phyloP scores from a whole-genome alignment of 2,329 filamentous ascomycete genomes.

The Penicillium capsulatum region DNA sequence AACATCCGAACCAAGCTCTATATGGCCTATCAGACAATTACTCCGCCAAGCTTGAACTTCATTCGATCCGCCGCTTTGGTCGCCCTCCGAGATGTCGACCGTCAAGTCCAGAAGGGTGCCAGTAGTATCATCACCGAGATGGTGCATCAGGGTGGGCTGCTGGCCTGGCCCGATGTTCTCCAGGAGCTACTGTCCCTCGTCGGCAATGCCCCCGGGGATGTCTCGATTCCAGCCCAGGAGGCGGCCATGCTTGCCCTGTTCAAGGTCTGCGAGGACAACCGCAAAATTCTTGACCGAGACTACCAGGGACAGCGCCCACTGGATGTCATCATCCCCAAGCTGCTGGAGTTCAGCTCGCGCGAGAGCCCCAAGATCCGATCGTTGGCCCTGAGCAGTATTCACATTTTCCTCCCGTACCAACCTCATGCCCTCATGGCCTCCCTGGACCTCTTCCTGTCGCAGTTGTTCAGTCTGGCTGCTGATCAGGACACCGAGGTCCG shows the following conservation, averaged over 20 bases:
- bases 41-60: slow-evolving; percentile 67
- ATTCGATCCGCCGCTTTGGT: slow-evolving; percentile 75
- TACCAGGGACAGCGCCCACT: slow-evolving; percentile 85
- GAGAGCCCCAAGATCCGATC: slow-evolving; percentile 71
- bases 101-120: slow-evolving; percentile 80
- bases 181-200: slow-evolving; percentile 77
- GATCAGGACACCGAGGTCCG: slow-evolving; percentile 79
- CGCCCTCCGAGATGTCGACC: slow-evolving; percentile 74
- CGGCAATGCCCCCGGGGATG: slow-evolving; percentile 65
- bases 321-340: slow-evolving; percentile 81
- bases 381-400: slow-evolving; percentile 77
- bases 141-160: slow-evolving; percentile 74
- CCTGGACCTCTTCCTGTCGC: slow-evolving; percentile 75
- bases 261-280: slow-evolving; percentile 97
- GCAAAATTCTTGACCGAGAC: slow-evolving; percentile 76
- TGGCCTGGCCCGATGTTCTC: slow-evolving; percentile 87
- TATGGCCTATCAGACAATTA: slow-evolving; percentile 68
- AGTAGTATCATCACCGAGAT: slow-evolving; percentile 94
- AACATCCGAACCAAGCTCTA: slow-evolving; percentile 95
- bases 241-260: slow-evolving; percentile 87
- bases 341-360: slow-evolving; percentile 80
- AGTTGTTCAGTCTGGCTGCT: slow-evolving; percentile 74
- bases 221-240: slow-evolving; percentile 72
- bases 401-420: slow-evolving; percentile 83
- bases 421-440: slow-evolving; percentile 76